Evolutionary conservation across 441 rosid genomes (phyloP).

Genomic region (Aleurites moluccanus): DNA sequence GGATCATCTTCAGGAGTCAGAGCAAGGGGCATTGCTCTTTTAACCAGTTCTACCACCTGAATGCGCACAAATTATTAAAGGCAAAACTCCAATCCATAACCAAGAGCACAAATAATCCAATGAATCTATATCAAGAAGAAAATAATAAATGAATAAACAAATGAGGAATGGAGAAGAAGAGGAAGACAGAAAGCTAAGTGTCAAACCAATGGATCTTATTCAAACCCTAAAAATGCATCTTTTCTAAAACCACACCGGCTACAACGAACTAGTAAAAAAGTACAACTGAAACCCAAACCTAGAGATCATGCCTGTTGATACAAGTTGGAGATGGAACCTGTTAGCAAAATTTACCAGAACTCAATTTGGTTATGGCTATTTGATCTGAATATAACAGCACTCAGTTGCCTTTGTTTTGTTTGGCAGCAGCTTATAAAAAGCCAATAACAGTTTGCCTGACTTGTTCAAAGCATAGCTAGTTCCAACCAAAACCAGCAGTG

Average conservation of each 20-base stretch:
- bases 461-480: not conserved
- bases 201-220: no score
- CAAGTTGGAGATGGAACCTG: not conserved
- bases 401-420: not conserved
- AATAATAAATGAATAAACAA: not conserved
- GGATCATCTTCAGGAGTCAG: conserved; percentile 63
- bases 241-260: not conserved
- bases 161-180: no score
- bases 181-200: no score
- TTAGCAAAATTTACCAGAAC: not conserved
- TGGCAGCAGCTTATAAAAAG: not conserved
- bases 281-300: not conserved
- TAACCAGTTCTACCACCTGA: conserved; percentile 83
- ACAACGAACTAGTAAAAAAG: not conserved
- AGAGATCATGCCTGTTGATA: not conserved
- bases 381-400: not conserved
- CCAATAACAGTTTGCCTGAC: not conserved
- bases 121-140: not conserved
- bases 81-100: conserved; percentile 5
- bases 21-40: conserved; percentile 81
- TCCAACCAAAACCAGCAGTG: not conserved
- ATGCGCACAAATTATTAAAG: not conserved
- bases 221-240: no score
- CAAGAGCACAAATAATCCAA: not conserved
- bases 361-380: not conserved